phyloP scores from a whole-genome alignment of 176 grass and related monocot species.

The Oryza glaberrima region DNA sequence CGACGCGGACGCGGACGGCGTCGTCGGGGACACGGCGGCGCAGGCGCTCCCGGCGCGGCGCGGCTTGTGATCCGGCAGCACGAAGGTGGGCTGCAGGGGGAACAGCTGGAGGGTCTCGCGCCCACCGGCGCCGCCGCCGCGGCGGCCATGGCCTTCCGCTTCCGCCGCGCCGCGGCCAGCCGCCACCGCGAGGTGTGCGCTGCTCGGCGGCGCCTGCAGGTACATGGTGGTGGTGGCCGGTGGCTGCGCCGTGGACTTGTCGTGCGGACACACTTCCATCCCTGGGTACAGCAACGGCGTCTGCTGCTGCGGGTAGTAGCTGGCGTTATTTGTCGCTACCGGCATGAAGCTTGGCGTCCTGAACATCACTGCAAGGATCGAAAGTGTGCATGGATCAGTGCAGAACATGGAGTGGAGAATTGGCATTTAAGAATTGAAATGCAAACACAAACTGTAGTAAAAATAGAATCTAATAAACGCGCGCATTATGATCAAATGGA shows the following conservation, averaged over 20 bases:
- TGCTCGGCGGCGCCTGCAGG: not conserved
- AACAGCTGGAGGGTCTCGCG: constrained; percentile 61
- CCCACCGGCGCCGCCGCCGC: too few species aligned
- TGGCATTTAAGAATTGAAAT: not conserved
- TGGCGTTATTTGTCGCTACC: constrained; percentile 9
- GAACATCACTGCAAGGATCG: constrained; percentile 40
- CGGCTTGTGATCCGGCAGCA: constrained; percentile 24
- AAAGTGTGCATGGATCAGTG: not conserved
- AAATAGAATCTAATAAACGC: not conserved
- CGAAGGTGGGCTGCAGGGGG: constrained; percentile 52
- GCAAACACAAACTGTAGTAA: not conserved
- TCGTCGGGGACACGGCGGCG: not conserved
- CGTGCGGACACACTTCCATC: not conserved
- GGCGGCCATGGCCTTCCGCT: too few species aligned
- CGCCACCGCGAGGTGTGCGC: not conserved
- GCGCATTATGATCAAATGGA: not conserved
- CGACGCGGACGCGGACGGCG: constrained; percentile 5
- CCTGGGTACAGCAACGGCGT: constrained; percentile 11
- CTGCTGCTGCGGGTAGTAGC: constrained; percentile 32
- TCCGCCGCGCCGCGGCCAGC: not conserved
- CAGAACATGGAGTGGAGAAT: not conserved
- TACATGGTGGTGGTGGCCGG: not conserved
- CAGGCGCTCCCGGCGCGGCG: not conserved
- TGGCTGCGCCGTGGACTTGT: not conserved
- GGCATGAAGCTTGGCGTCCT: constrained; percentile 38